Evolutionary conservation across 2,329 filamentous ascomycete genomes (phyloP).

Genomic region (Colletotrichum gigasporum): DNA sequence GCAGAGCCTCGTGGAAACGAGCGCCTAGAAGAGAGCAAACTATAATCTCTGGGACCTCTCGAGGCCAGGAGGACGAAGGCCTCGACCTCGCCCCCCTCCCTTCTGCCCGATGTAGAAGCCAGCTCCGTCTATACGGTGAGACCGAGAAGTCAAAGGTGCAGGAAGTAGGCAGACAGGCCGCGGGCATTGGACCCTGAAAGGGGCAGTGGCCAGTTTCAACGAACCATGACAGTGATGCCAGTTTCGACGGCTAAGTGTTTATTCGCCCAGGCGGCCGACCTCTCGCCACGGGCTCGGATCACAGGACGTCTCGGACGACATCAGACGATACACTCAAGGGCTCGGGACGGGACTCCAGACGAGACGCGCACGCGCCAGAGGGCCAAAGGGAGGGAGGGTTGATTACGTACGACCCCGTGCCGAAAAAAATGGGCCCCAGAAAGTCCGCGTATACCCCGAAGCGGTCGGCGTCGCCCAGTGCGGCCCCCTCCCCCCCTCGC

Average conservation of each 20-base stretch:
- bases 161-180: constrained; percentile 15
- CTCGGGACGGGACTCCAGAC: constrained; percentile 14
- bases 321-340: constrained; percentile 24
- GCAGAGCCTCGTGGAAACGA: constrained; percentile 25
- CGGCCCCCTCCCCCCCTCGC: background rate
- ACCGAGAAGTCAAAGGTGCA: constrained; percentile 9
- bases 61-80: background rate
- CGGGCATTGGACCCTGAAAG: constrained; percentile 22
- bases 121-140: constrained; percentile 13
- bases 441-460: background rate
- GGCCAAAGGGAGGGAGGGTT: background rate
- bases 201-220: constrained; percentile 15
- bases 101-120: constrained; percentile 12
- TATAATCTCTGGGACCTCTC: background rate
- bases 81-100: background rate
- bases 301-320: constrained; percentile 22
- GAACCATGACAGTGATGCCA: background rate
- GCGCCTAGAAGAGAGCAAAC: constrained; percentile 14
- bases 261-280: background rate
- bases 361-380: background rate
- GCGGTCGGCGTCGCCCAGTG: background rate
- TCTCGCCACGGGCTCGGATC: constrained; percentile 3
- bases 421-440: no score
- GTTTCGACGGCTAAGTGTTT: background rate
- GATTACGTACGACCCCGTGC: constrained; percentile 7